A percentile compares a stretch with the other conserved stretches of the same genome.
phyloP scores from a whole-genome alignment of 2,329 filamentous ascomycete genomes.

The Fonsecaea nubica region DNA sequence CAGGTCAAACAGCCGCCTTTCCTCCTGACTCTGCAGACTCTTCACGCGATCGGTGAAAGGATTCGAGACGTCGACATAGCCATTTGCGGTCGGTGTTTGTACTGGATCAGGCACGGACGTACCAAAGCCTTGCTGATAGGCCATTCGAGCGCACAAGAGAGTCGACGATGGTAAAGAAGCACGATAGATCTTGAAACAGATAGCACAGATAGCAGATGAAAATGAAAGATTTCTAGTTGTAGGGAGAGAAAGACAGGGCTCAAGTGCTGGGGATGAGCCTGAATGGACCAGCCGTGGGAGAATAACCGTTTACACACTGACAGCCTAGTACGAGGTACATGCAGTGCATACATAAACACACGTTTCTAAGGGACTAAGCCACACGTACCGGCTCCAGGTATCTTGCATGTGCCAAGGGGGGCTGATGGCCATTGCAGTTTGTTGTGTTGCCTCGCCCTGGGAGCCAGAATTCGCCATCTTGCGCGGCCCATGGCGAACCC shows the following conservation, averaged over 20 bases:
- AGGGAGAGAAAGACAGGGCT: neutral
- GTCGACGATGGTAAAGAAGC: neutral
- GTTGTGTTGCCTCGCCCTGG: conserved; percentile 5
- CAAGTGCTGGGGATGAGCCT: neutral
- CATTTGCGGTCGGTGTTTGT: conserved; percentile 14
- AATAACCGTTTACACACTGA: neutral
- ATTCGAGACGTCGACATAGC: conserved; percentile 15
- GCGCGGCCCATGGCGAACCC: neutral
- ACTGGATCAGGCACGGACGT: neutral
- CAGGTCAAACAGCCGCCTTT: conserved; percentile 18
- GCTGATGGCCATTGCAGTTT: neutral
- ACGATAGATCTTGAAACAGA: neutral
- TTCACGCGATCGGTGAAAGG: conserved; percentile 7
- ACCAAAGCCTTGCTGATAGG: conserved; percentile 9
- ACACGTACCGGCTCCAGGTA: neutral
- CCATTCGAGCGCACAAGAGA: neutral
- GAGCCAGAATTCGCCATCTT: conserved; percentile 18
- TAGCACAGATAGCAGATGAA: neutral
- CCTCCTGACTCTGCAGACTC: conserved; percentile 14
- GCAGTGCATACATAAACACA: neutral
- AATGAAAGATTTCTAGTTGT: neutral
- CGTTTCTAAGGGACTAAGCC: neutral
- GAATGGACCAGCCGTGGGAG: neutral
- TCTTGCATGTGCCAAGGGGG: neutral
- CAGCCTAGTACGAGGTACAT: neutral